Evolutionary conservation across 1,284 basidiomycete species (phyloP).

Genomic region (Porogramme epimiltina): DNA sequence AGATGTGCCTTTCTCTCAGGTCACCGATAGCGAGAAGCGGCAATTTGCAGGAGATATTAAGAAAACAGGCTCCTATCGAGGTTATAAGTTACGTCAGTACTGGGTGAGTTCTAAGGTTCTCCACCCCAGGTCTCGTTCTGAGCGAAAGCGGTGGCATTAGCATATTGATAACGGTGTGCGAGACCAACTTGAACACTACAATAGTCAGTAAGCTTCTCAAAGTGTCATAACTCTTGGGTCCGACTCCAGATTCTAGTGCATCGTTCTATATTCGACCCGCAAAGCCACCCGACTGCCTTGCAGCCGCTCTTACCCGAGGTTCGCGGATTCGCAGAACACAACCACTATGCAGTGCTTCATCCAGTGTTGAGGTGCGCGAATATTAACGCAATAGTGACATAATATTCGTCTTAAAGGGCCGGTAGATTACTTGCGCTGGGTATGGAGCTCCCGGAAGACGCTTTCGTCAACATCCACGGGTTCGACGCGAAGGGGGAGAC

Average conservation of each 20-base stretch:
- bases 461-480: conserved; percentile 34
- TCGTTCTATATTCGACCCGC: conserved; percentile 40
- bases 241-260: conserved; percentile 50
- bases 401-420: too few species aligned
- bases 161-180: conserved; percentile 29
- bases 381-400: not conserved
- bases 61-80: conserved; percentile 47
- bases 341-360: conserved; percentile 51
- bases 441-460: conserved; percentile 38
- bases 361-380: conserved; percentile 44
- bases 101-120: conserved; percentile 39
- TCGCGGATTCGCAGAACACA: conserved; percentile 48
- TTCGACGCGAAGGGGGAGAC: conserved; percentile 32
- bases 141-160: conserved; percentile 26
- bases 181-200: conserved; percentile 61
- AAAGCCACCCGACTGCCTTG: conserved; percentile 47
- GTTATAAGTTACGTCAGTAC: conserved; percentile 51
- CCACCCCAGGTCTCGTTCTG: too few species aligned
- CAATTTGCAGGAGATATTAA: conserved; percentile 46
- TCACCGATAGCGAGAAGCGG: conserved; percentile 53
- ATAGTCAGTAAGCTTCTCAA: conserved; percentile 38
- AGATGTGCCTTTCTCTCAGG: conserved; percentile 54
- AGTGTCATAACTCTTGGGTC: not conserved
- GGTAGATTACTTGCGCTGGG: conserved; percentile 40
- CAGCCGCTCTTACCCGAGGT: conserved; percentile 61